phyloP scores from a whole-genome alignment of 2,329 filamentous ascomycete species.

The Verticillium alfalfae region DNA sequence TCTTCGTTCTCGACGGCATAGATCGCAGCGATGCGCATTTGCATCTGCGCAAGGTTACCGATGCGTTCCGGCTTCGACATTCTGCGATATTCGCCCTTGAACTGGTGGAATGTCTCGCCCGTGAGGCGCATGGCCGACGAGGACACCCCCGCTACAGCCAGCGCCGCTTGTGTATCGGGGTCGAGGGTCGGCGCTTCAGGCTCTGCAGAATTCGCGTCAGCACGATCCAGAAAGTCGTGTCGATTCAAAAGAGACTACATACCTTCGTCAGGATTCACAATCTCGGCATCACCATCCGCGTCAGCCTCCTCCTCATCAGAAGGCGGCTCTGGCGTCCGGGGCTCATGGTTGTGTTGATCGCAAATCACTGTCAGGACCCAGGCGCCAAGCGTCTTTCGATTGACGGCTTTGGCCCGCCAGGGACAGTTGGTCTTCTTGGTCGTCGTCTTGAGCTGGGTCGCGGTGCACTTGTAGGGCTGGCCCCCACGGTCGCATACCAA shows the following conservation, averaged over 20 bases:
- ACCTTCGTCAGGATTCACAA: conserved; percentile 15
- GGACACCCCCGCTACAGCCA: conserved; percentile 33
- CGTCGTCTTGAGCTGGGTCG: conserved; percentile 38
- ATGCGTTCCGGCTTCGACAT: conserved; percentile 33
- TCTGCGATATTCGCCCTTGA: conserved; percentile 37
- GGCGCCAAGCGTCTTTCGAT: conserved; percentile 34
- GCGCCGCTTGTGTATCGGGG: conserved; percentile 26
- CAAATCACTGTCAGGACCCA: conserved; percentile 39
- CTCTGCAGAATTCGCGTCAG: neutral
- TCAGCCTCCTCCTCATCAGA: conserved; percentile 27
- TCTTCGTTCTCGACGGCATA: conserved; percentile 40
- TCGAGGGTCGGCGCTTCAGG: conserved; percentile 25
- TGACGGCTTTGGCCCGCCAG: conserved; percentile 39
- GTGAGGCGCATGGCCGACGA: conserved; percentile 30
- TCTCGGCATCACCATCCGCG: conserved; percentile 14
- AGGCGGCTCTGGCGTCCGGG: conserved; percentile 35
- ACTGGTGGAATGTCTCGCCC: conserved; percentile 37
- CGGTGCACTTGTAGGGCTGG: conserved; percentile 35
- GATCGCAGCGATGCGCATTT: conserved; percentile 35
- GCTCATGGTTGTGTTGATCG: conserved; percentile 38
- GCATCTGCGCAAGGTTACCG: conserved; percentile 30
- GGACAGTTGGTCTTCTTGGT: conserved; percentile 41
- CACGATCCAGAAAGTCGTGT: neutral
- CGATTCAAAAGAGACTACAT: neutral
- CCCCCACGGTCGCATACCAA: conserved; percentile 40